Evolutionary conservation across 1,284 basidiomycete species (phyloP).

Genomic region (Fomitiporia mediterranea): DNA sequence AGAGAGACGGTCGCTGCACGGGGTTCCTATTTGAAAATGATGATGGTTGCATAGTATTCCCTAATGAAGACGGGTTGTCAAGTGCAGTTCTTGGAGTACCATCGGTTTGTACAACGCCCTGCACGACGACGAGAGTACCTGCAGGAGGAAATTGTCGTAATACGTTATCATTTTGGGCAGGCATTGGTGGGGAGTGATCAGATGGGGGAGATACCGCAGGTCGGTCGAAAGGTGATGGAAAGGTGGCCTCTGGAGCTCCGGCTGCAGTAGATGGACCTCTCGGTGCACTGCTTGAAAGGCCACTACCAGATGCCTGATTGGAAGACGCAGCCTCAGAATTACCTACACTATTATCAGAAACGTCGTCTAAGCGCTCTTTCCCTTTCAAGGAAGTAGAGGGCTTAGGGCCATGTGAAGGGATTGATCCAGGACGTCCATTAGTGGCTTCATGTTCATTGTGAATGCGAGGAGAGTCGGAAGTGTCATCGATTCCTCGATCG

Average conservation of each 20-base stretch:
- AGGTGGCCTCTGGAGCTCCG: neutral
- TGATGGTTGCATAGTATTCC: neutral
- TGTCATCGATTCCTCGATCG: no score
- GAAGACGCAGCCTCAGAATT: neutral
- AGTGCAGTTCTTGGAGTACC: slow-evolving; percentile 41
- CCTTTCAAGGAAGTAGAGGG: neutral
- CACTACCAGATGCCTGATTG: neutral
- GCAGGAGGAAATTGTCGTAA: slow-evolving; percentile 58
- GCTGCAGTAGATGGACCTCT: neutral
- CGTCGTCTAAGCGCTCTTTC: neutral
- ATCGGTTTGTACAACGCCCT: slow-evolving; percentile 75
- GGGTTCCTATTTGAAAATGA: neutral
- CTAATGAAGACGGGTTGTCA: neutral
- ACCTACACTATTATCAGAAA: slow-evolving; percentile 2
- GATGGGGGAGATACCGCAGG: slow-evolving; percentile 16
- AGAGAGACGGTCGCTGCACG: neutral
- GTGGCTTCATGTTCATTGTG: neutral
- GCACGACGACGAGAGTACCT: slow-evolving; percentile 72
- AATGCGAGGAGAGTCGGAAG: neutral
- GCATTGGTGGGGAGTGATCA: slow-evolving; percentile 14
- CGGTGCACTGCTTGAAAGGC: no score
- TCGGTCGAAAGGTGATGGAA: no score
- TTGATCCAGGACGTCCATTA: neutral
- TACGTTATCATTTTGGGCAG: slow-evolving; percentile 17
- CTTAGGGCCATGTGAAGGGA: no score